Percentiles rank a stretch among this genome's conserved stretches.
Evolutionary conservation across 2,329 filamentous ascomycete species (phyloP).

Genomic region (Escovopsis sp.): DNA sequence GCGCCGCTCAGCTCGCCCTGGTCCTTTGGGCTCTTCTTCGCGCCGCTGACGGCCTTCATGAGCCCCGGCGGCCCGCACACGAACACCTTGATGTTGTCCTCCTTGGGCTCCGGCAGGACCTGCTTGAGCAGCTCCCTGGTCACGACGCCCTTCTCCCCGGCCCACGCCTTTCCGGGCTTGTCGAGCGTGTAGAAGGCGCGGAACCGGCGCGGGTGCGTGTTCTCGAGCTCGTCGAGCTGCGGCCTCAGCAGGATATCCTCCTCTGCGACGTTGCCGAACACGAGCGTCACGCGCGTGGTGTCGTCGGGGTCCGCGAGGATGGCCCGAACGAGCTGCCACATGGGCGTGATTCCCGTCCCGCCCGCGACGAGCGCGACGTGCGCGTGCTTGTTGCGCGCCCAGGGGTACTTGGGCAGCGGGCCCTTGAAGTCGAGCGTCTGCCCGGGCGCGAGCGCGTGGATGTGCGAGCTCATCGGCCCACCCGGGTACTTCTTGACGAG

Average conservation of each 20-base stretch:
- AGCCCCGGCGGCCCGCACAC: slow-evolving; percentile 85
- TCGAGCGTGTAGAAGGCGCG: slow-evolving; percentile 88
- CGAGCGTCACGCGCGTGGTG: slow-evolving; percentile 92
- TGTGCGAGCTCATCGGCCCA: slow-evolving; percentile 81
- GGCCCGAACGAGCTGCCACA: slow-evolving; percentile 84
- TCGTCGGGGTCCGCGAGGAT: slow-evolving; percentile 96
- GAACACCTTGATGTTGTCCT: slow-evolving; percentile 88
- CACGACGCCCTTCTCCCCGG: slow-evolving; percentile 64
- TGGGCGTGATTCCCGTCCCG: slow-evolving; percentile 91
- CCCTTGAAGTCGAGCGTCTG: slow-evolving; percentile 87
- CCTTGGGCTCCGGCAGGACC: slow-evolving; percentile 83
- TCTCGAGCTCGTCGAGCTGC: slow-evolving; percentile 77
- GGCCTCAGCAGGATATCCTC: slow-evolving; percentile 83
- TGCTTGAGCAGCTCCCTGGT: slow-evolving; percentile 89
- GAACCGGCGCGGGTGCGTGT: slow-evolving; percentile 91
- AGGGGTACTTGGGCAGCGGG: slow-evolving; percentile 85
- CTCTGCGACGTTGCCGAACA: slow-evolving; percentile 83
- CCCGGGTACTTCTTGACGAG: slow-evolving; percentile 83
- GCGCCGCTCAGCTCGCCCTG: slow-evolving; percentile 79
- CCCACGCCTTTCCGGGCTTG: slow-evolving; percentile 67
- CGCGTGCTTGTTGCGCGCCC: slow-evolving; percentile 82
- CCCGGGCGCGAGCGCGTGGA: slow-evolving; percentile 70
- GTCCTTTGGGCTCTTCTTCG: slow-evolving; percentile 82
- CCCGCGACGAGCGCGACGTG: slow-evolving; percentile 83
- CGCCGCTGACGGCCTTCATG: slow-evolving; percentile 85